phyloP scores from a whole-genome alignment of 116 monocot genomes.

The Zostera marina region DNA sequence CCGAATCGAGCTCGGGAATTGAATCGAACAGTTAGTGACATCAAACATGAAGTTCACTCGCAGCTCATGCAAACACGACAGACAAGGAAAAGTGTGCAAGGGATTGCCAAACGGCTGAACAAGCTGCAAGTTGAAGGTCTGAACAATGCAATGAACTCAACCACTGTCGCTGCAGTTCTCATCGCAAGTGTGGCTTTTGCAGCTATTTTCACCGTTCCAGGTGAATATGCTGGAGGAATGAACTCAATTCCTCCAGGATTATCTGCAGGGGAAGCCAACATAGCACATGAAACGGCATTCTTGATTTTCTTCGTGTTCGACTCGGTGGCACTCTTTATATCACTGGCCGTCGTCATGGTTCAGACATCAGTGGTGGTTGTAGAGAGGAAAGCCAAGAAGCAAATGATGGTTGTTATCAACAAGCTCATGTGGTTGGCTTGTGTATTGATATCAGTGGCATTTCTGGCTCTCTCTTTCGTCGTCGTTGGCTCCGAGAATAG shows the following conservation, averaged over 20 bases:
- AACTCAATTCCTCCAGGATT: constrained; percentile 22
- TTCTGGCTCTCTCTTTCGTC: constrained; percentile 68
- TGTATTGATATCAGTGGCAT: constrained; percentile 59
- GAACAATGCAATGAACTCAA: constrained; percentile 92
- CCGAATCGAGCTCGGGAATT: constrained; percentile 47
- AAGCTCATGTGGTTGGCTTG: constrained; percentile 96
- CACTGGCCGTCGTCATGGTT: constrained; percentile 83
- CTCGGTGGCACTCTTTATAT: constrained; percentile 71
- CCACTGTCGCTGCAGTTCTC: constrained; percentile 75
- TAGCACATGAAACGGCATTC: constrained; percentile 38
- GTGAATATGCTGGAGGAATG: constrained; percentile 39
- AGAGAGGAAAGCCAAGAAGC: constrained; percentile 84
- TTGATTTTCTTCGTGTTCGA: constrained; percentile 85
- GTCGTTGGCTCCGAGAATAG: constrained; percentile 39
- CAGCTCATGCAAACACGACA: constrained; percentile 80
- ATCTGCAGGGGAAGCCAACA: constrained; percentile 59
- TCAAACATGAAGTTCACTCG: constrained; percentile 78
- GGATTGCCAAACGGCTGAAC: constrained; percentile 61
- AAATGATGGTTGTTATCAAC: constrained; percentile 88
- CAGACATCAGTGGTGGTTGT: constrained; percentile 87
- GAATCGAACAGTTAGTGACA: constrained; percentile 82
- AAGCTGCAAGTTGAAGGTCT: constrained; percentile 81
- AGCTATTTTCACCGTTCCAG: constrained; percentile 83
- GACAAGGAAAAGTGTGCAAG: constrained; percentile 59
- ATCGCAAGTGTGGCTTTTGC: constrained; percentile 89